Conservation (phyloP, 495 filamentous ascomycete species). For the Penicillium salamii region DNA sequence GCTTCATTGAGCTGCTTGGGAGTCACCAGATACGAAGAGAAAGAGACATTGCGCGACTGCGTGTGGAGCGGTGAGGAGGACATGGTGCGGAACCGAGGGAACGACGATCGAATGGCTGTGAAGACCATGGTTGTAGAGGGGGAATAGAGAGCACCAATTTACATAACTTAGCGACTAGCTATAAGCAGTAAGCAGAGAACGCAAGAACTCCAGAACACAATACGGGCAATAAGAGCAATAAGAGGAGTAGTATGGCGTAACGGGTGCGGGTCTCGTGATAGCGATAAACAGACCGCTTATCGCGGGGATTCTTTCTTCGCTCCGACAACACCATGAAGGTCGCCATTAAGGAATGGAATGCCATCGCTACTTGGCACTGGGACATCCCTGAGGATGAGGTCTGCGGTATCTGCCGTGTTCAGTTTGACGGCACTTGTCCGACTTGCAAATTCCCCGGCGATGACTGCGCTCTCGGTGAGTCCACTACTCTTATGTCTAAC, state of each 20-base stretch:
- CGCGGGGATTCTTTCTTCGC: slow-evolving; percentile 1
- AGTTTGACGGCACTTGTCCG: slow-evolving; percentile 96
- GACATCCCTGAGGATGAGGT: slow-evolving; percentile 97
- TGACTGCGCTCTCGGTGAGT: slow-evolving; percentile 85
- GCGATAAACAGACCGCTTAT: slow-evolving; percentile 23
- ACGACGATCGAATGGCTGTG: slow-evolving; percentile 32
- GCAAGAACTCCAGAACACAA: not conserved
- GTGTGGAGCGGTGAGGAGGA: slow-evolving; percentile 20
- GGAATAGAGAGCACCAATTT: slow-evolving; percentile 2
- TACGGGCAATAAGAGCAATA: slow-evolving; percentile 2
- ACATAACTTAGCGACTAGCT: slow-evolving; percentile 6
- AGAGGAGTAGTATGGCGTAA: slow-evolving; percentile 6
- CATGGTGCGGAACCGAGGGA: slow-evolving; percentile 36
- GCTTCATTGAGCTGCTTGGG: slow-evolving; percentile 78
- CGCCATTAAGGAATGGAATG: slow-evolving; percentile 87
- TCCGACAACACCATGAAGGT: slow-evolving; percentile 75
- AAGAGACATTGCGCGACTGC: slow-evolving; percentile 44
- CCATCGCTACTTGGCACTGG: slow-evolving; percentile 95
- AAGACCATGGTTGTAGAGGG: slow-evolving; percentile 34
- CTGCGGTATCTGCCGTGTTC: slow-evolving; percentile 96
- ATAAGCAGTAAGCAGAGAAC: not conserved
- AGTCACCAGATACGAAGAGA: slow-evolving; percentile 81
- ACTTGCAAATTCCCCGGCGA: slow-evolving; percentile 98
- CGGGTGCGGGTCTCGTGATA: slow-evolving; percentile 34
- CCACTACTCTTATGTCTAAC: not conserved